phyloP scores from a whole-genome alignment of 768 basidiomycete species.

The Asterophora lycoperdoides region DNA sequence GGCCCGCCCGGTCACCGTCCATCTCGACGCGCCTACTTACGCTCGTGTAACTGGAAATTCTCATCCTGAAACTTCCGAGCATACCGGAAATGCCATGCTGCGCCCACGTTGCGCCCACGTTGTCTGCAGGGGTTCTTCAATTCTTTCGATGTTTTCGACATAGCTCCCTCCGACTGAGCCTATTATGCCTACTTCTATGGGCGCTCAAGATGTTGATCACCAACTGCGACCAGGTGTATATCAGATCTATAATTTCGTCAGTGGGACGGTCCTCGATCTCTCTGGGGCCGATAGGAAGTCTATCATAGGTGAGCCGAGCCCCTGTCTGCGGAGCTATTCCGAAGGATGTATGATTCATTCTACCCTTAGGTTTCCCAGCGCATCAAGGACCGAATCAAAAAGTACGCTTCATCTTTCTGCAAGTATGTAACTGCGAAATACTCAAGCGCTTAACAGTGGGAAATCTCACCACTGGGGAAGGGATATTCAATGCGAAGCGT shows the following conservation, averaged over 20 bases:
- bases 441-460: slow-evolving; percentile 21
- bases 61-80: too few species aligned
- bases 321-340: not conserved
- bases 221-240: slow-evolving; percentile 18
- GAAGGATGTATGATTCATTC: not conserved
- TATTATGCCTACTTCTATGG: too few species aligned
- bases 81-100: too few species aligned
- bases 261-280: slow-evolving; percentile 19
- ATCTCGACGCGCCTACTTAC: too few species aligned
- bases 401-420: slow-evolving; percentile 8
- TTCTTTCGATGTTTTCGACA: too few species aligned
- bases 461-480: slow-evolving; percentile 23
- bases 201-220: not conserved
- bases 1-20: too few species aligned
- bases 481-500: slow-evolving; percentile 29
- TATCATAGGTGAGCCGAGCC: slow-evolving; percentile 5
- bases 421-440: not conserved
- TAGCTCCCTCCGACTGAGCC: too few species aligned
- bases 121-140: too few species aligned
- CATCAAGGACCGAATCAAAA: slow-evolving; percentile 28
- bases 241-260: slow-evolving; percentile 14
- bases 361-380: slow-evolving; percentile 10
- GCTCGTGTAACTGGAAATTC: too few species aligned
- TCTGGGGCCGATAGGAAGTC: slow-evolving; percentile 18
- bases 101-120: too few species aligned